A percentile compares a stretch with the other conserved stretches of the same genome.
phyloP scores from a whole-genome alignment of 2,329 filamentous ascomycete genomes.

The Lachnellula arida region DNA sequence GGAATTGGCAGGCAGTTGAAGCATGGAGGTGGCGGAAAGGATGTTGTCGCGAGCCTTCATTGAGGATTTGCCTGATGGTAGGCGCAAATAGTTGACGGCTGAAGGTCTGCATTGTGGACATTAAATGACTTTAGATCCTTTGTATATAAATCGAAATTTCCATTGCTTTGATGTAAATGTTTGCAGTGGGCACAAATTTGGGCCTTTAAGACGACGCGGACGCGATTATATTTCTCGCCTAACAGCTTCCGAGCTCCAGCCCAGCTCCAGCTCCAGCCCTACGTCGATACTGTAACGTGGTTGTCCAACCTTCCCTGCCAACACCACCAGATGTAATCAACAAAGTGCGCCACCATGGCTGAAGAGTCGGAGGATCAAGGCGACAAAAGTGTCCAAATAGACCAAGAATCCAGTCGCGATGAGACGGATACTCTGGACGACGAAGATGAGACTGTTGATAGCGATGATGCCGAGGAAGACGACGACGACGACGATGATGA shows the following conservation, averaged over 20 bases:
- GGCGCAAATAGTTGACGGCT: constrained; percentile 16
- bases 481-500: constrained; percentile 53
- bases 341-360: constrained; percentile 30
- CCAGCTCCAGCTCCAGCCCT: constrained; percentile 16
- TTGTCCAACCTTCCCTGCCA: constrained; percentile 17
- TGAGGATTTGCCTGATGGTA: constrained; percentile 12
- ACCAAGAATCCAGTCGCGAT: constrained; percentile 18
- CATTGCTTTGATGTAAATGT: not conserved
- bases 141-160: not conserved
- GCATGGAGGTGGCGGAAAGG: constrained; percentile 42
- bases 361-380: constrained; percentile 27
- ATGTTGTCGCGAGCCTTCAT: constrained; percentile 16
- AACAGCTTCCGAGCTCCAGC: not conserved
- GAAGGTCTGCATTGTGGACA: constrained; percentile 22
- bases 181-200: not conserved
- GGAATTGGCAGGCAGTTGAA: constrained; percentile 34
- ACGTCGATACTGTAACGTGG: constrained; percentile 26
- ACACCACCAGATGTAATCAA: constrained; percentile 29
- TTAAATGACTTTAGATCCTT: not conserved
- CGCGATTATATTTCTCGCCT: not conserved
- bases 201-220: not conserved
- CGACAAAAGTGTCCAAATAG: constrained; percentile 22
- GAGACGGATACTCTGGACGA: constrained; percentile 20
- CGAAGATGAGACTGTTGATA: constrained; percentile 10
- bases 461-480: constrained; percentile 26